A percentile compares a stretch with the other conserved stretches of the same genome.
phyloP scores from a whole-genome alignment of 163 green algal species.

The Volvox carteri region DNA sequence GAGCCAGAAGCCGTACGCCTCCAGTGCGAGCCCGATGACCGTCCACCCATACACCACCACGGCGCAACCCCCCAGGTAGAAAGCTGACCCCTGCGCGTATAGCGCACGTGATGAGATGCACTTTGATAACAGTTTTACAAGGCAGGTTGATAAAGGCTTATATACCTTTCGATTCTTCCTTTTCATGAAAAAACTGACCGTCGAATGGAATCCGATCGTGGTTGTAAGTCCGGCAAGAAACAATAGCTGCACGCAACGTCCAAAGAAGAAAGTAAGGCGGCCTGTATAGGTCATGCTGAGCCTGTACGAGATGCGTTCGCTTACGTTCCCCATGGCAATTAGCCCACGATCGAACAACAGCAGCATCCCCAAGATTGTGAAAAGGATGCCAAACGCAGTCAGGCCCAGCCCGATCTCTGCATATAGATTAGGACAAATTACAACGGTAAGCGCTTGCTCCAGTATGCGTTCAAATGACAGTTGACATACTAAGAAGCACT shows the following conservation, averaged over 20 bases:
- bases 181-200: slow-evolving; percentile 92
- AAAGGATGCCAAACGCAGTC: slow-evolving; percentile 94
- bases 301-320: no score
- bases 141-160: not conserved
- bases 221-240: slow-evolving; percentile 93
- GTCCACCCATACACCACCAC: slow-evolving; percentile 92
- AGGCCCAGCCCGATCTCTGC: slow-evolving; percentile 98
- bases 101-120: not conserved
- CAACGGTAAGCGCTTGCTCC: not conserved
- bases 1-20: slow-evolving; percentile 96
- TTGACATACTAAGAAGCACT: slow-evolving; percentile 37
- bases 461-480: not conserved
- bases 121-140: not conserved
- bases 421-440: not conserved
- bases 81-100: slow-evolving; percentile 79
- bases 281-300: no score
- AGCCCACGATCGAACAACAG: slow-evolving; percentile 98
- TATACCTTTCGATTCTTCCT: slow-evolving; percentile 91
- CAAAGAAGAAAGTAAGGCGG: not conserved
- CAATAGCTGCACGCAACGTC: slow-evolving; percentile 80
- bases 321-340: slow-evolving; percentile 97
- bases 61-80: slow-evolving; percentile 87
- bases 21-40: slow-evolving; percentile 89
- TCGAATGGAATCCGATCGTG: slow-evolving; percentile 92
- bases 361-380: slow-evolving; percentile 94